Evolutionary conservation across 1,139 yeast species (phyloP).

Genomic region (Blastobotrys capitulatus): DNA sequence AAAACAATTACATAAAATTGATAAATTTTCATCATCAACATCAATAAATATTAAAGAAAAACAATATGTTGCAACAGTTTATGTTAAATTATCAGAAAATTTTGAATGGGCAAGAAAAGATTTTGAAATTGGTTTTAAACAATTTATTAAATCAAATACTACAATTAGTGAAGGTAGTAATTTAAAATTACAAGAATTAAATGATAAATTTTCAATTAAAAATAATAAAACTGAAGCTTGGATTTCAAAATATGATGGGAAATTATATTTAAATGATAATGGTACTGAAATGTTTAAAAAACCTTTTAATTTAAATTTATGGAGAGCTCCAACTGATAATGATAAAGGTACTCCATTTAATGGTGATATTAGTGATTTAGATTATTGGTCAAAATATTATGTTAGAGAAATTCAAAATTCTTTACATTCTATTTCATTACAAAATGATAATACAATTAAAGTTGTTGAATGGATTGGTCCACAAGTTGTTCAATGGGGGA

Average conservation of each 20-base stretch:
- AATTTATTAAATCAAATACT: slow-evolving; percentile 14
- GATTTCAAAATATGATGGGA: slow-evolving; percentile 8
- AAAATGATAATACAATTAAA: slow-evolving; percentile 15
- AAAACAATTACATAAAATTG: neutral
- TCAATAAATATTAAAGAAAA: neutral
- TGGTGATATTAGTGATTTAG: neutral
- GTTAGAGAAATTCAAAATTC: slow-evolving; percentile 19
- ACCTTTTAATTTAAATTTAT: slow-evolving; percentile 22
- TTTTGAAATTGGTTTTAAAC: slow-evolving; percentile 32
- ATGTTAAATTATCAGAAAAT: slow-evolving; percentile 10
- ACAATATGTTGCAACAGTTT: neutral
- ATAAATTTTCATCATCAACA: neutral
- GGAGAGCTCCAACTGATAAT: slow-evolving; percentile 36
- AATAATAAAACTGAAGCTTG: neutral
- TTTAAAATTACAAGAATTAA: neutral
- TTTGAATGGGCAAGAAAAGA: slow-evolving; percentile 25
- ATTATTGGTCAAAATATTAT: slow-evolving; percentile 19
- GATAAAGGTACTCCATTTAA: slow-evolving; percentile 22
- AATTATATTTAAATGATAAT: slow-evolving; percentile 4
- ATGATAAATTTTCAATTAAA: neutral
- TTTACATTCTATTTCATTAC: slow-evolving; percentile 13
- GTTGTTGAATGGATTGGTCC: slow-evolving; percentile 22
- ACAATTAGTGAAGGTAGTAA: neutral
- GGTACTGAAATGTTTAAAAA: slow-evolving; percentile 1
- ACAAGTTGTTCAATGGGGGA: slow-evolving; percentile 25